These are phyloP conservation scores for Puccinia polysora DNA, from an alignment of 1,284 basidiomycete genomes.

Conservation along the genomic window DNA sequence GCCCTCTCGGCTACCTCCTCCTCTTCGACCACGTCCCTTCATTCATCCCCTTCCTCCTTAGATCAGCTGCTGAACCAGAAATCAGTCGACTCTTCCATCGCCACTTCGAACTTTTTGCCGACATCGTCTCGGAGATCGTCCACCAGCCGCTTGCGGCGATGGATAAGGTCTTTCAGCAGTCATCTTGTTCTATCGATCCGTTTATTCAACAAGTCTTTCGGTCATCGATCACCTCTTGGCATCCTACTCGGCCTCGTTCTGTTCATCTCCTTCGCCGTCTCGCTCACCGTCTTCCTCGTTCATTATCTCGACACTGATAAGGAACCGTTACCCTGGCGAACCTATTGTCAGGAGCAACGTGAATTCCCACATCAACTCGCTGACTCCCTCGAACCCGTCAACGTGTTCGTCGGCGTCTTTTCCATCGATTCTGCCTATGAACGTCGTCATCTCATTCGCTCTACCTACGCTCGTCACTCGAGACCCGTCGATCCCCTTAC, in stretches of 20 bases:
- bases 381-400: constrained; percentile 75
- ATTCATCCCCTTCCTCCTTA: constrained; percentile 10
- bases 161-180: constrained; percentile 35
- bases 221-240: constrained; percentile 56
- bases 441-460: constrained; percentile 79
- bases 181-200: constrained; percentile 34
- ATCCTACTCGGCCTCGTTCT: constrained; percentile 60
- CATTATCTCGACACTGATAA: constrained; percentile 94
- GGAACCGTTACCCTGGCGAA: constrained; percentile 84
- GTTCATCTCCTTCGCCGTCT: constrained; percentile 63
- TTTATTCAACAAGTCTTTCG: constrained; percentile 66
- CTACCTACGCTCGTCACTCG: constrained; percentile 77
- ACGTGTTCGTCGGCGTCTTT: constrained; percentile 85
- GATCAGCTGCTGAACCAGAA: constrained; percentile 18
- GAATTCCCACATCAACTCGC: constrained; percentile 55
- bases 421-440: constrained; percentile 79
- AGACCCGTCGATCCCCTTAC: constrained; percentile 52
- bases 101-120: neutral
- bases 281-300: constrained; percentile 67
- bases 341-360: constrained; percentile 64
- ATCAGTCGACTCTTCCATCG: neutral
- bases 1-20: constrained; percentile 33
- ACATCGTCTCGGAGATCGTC: constrained; percentile 14
- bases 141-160: neutral
- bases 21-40: constrained; percentile 31